Evolutionary conservation across 73 alveolate species (phyloP).

Genomic region (Effrenium voratum): DNA sequence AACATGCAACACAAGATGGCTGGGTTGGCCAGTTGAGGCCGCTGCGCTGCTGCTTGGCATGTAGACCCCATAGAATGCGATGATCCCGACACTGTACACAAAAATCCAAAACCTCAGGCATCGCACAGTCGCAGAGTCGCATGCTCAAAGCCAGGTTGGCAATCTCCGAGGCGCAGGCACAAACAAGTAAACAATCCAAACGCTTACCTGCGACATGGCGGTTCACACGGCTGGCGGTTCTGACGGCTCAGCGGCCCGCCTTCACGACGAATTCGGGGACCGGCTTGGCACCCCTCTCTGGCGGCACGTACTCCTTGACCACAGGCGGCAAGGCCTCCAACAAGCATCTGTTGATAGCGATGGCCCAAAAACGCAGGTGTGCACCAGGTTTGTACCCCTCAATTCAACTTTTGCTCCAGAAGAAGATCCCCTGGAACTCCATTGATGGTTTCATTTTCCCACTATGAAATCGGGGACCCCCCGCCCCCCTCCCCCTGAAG

Average conservation of each 20-base stretch:
- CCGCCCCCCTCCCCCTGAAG: no score
- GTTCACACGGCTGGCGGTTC: not conserved
- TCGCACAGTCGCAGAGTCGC: not conserved
- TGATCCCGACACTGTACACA: conserved; percentile 61
- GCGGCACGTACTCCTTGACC: conserved; percentile 73
- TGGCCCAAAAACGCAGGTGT: not conserved
- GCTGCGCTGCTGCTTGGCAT: conserved; percentile 71
- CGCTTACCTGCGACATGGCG: conserved; percentile 92
- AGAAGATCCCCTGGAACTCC: no score
- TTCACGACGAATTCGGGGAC: conserved; percentile 92
- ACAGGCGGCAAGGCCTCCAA: conserved; percentile 66
- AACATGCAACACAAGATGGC: not conserved
- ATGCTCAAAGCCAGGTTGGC: not conserved
- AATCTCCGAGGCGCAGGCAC: conserved; percentile 19
- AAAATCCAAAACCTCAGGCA: conserved; percentile 77
- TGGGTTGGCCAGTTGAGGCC: conserved; percentile 2
- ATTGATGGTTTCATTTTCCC: no score
- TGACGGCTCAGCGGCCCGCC: not conserved
- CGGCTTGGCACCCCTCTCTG: conserved; percentile 77
- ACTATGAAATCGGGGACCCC: no score
- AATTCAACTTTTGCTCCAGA: no score
- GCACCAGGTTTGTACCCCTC: no score
- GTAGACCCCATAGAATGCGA: conserved; percentile 73
- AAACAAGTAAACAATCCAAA: conserved; percentile 81
- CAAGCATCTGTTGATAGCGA: not conserved